Base-by-base conservation (phyloP, 257 asterid species). In the Nicotiana otophora region DNA sequence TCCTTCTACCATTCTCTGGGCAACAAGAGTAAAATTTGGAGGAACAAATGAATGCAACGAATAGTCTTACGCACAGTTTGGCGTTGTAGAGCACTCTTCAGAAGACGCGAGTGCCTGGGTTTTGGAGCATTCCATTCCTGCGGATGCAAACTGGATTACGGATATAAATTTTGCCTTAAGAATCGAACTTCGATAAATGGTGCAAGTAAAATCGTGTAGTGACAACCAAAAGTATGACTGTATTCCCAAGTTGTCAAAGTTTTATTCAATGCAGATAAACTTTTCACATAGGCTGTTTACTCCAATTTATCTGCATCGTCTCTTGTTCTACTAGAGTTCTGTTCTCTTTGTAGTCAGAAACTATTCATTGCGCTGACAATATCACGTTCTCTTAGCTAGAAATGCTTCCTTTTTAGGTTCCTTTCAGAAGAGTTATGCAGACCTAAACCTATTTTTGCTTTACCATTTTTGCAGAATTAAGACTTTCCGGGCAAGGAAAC, bases 71-170 rank as follows among this genome's bases (percentile, higher is more conserved):
- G 92, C 89, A 96, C 99, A 86, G 88, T 89, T 89, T 90, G 84
- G 10, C 92, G 94, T 80, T 84, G 94, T 64, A 93, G 86, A 69
- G 98, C 98, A 85, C 93, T 89, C 89, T 90, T 92, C 68, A 96
- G 90, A 76, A 94, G 87, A 68, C 90, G 91, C 60, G 98, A 89
- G 83, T 93, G 99, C 84, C 97, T 90, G 80, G 97, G 95, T 83
- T 96, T 96, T 19, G 96, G 92, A 81, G 91, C 90, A 89, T 92
- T 93, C 96, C 95, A 92, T 68, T 90, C 98, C 97, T 93, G 91
- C 84, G 87, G 33, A 39, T 30, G 72, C 42, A 64, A 30, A 64
- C 30, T 14, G n/a, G 15, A 62, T 64, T 9, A 14, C 36, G 12
- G 36, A 26, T 63, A 23, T 63, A 63, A 63, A 63, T 23, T 30